Base-by-base conservation (phyloP, 371 early-diverging fungal genomes). In the Rhizoclosmatium hyalinum region DNA sequence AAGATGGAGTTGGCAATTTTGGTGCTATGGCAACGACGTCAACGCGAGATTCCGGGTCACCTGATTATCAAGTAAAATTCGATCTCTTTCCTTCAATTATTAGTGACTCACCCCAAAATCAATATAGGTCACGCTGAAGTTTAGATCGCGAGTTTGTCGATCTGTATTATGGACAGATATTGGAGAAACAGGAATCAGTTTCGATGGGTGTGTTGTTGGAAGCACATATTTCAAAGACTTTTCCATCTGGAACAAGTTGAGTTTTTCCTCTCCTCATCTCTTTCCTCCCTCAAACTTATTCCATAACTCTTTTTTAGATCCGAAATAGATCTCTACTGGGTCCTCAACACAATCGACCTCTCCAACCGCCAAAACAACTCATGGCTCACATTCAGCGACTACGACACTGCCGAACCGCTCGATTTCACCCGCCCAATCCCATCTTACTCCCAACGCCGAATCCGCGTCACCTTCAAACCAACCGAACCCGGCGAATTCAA, bases 121-220 rank as follows among this genome's bases (percentile, higher is more conserved):
- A 50, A 19, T 64, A 6, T 88, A 94, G 81, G 77, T 90, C 0
- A 89, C 93, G 2, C 83, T 94, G 53, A 94, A 94, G 75, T 92
- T 96, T 77, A 87, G 92, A 53, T 91, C 95, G 0, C 88, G 90
- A 3, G 92, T 94, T 17, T 96, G 98, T 81, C 89, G 90, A 39
- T 94, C 96, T 2, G 91, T 95, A 12, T 83, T 98, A 32, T 94
- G 94, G 88, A 92, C 94, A 61, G 95, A 97, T 76, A 90, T 95
- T 76, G 90, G 92, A 14, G 95, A 94, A 57, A 93, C 92, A 14
- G 97, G 97, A 14, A 85, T 97, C 43, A 90, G 90, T 71, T 95
- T 98, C 83, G 96, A 97, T 65, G 96, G 97, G 79, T 96, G 97
- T 77, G 91, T 96, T 5, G 84, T 92, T 14, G 96, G 96, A 14